These are phyloP conservation scores for Glycine tomentella DNA, from an alignment of 306 rosid genomes.

Conservation along the genomic window DNA sequence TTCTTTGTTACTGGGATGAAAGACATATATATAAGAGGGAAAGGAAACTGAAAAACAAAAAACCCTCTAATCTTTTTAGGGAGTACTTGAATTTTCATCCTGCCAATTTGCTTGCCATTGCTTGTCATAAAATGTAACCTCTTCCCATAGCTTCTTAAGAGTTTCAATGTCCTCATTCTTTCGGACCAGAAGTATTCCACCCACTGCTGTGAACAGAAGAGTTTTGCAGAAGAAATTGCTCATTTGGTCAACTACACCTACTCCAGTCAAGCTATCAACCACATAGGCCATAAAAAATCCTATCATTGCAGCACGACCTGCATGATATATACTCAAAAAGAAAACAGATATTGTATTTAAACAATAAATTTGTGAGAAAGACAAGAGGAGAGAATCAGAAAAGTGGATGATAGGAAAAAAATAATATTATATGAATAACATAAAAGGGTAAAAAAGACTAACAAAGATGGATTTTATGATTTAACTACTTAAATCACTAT, in stretches of 20 bases:
- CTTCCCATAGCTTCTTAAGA: constrained; percentile 72
- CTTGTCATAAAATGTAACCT: constrained; percentile 76
- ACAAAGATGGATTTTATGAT: background rate
- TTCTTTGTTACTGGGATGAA: background rate
- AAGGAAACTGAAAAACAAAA: constrained; percentile 6
- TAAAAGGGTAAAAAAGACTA: no score
- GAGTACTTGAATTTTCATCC: constrained; percentile 58
- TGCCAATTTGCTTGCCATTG: constrained; percentile 69
- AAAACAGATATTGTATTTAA: background rate
- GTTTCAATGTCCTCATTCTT: constrained; percentile 80
- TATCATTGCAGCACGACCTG: constrained; percentile 56
- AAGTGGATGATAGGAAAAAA: background rate
- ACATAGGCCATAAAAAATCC: constrained; percentile 82
- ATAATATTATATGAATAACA: no score
- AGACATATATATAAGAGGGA: no score
- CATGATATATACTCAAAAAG: background rate
- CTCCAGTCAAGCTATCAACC: constrained; percentile 93
- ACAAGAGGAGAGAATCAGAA: background rate
- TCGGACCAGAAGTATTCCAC: constrained; percentile 74
- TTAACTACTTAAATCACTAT: background rate
- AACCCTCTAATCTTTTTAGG: constrained; percentile 49
- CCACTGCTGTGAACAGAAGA: constrained; percentile 69
- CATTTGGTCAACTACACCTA: constrained; percentile 82
- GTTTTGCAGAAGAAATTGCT: constrained; percentile 87
- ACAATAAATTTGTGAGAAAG: background rate